Evolutionary conservation across 345 rosid species (phyloP).

Genomic region (Toxicodendron radicans): DNA sequence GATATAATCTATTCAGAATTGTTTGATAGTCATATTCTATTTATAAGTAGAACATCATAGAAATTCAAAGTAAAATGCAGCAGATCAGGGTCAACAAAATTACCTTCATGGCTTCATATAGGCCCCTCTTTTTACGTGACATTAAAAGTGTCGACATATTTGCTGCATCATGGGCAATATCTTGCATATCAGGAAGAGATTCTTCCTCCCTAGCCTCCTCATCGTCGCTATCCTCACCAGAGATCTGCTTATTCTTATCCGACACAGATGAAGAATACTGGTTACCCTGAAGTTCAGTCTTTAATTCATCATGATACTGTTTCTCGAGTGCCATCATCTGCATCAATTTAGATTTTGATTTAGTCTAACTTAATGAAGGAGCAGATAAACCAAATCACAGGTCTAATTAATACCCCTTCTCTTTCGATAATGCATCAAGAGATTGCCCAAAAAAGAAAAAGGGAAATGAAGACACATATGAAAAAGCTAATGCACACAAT

Average conservation of each 20-base stretch:
- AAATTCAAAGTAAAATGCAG: neutral
- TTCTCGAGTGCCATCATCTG: constrained; percentile 76
- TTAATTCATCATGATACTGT: constrained; percentile 82
- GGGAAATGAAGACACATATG: neutral
- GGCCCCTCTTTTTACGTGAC: constrained; percentile 70
- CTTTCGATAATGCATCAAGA: no score
- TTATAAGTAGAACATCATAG: neutral
- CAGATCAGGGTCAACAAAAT: neutral
- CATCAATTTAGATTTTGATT: constrained; percentile 4
- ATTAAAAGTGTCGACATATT: constrained; percentile 40
- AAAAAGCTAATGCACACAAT: neutral
- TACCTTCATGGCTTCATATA: constrained; percentile 72
- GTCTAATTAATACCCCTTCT: neutral
- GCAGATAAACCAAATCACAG: neutral
- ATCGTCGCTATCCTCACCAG: constrained; percentile 28
- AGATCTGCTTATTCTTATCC: constrained; percentile 25
- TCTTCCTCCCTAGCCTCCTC: constrained; percentile 35
- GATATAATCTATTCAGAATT: no score
- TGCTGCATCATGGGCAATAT: constrained; percentile 43
- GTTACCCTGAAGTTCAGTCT: constrained; percentile 53
- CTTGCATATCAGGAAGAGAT: constrained; percentile 34
- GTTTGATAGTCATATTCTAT: neutral
- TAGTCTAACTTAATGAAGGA: neutral
- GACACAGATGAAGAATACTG: constrained; percentile 23
- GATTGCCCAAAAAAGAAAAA: neutral